Base-by-base conservation (phyloP, 176 grass and related monocot genomes). In the Phragmites australis region DNA sequence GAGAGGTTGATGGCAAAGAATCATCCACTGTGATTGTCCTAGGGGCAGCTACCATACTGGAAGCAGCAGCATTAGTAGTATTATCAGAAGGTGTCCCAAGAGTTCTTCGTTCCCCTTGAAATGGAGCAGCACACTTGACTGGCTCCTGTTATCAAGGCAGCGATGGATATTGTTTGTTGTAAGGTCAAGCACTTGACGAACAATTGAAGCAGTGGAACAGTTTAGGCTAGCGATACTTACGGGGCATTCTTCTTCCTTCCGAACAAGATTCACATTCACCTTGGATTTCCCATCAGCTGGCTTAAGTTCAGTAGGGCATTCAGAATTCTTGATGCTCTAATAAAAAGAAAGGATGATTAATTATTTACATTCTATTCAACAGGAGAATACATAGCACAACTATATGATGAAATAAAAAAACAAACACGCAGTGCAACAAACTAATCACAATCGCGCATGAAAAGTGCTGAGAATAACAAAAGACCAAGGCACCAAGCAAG, bases 301-400 rank as follows among this genome's bases (percentile, higher is more conserved):
- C 65, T 81, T 74, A 91, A 99, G 90, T 76, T 99, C 96, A 40
- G 84, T 49, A 58, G 92, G 92, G 72, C 96, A 99, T 76, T 91
- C 92, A 83, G 88, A 91, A 81, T 89, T 91, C 82, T 76, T 89
- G 65, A 99, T 91, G 87, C 96, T 99, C 96, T 99, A 75, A 11
- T 68, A 22, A 40, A 80, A 68, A 34, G 23, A 19, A 27, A 5
- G 64, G 16, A 65, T 15, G 11, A 19, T 59, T 40, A 47, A 65
- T 71, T 37, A 64, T 29, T 64, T 26, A 39, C 76, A 65, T 27
- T 39, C 19, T 22, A 65, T 50, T 79, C 18, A 72, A 58, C 26
- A 83, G 34, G 21, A 81, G 2, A 62, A 77, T 10, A 26, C 14
- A 27, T 51, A 69, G 62, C 34, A 55, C 9, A n/a, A n/a, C n/a